Evolutionary conservation across 2,329 filamentous ascomycete genomes (phyloP).

Genomic region (Kalaharituber pfeilii): DNA sequence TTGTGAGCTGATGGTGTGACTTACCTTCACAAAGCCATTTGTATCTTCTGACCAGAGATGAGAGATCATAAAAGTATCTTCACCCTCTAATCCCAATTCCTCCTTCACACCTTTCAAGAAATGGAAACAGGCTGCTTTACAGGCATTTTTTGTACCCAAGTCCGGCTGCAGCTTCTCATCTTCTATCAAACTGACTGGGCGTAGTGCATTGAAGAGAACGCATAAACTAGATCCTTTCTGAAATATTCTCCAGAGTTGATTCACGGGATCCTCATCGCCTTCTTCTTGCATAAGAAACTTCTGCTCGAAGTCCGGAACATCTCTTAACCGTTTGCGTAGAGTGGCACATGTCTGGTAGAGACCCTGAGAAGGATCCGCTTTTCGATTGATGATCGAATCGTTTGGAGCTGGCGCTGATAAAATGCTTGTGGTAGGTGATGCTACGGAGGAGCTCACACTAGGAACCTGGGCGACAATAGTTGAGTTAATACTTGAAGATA

Average conservation of each 20-base stretch:
- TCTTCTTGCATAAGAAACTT: slow-evolving; percentile 48
- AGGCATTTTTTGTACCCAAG: slow-evolving; percentile 51
- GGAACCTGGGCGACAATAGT: not conserved
- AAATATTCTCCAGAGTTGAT: slow-evolving; percentile 76
- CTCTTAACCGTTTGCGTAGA: slow-evolving; percentile 61
- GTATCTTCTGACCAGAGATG: slow-evolving; percentile 90
- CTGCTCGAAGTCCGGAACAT: slow-evolving; percentile 66
- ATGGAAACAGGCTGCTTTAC: slow-evolving; percentile 78
- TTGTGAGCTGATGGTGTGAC: too few relatives aligned
- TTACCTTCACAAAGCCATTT: slow-evolving; percentile 86
- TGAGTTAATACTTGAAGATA: not conserved
- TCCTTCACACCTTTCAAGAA: slow-evolving; percentile 80
- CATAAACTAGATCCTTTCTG: slow-evolving; percentile 69
- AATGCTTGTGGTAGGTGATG: slow-evolving; percentile 18
- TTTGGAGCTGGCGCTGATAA: slow-evolving; percentile 19
- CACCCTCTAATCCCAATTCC: slow-evolving; percentile 58
- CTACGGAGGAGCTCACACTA: slow-evolving; percentile 9
- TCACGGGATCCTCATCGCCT: slow-evolving; percentile 65
- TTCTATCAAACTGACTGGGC: slow-evolving; percentile 49
- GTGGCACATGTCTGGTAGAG: slow-evolving; percentile 90
- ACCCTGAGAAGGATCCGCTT: slow-evolving; percentile 76
- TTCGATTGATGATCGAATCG: slow-evolving; percentile 70
- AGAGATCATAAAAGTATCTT: slow-evolving; percentile 78
- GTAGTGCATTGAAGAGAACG: slow-evolving; percentile 71
- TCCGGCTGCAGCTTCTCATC: slow-evolving; percentile 45